phyloP scores from a whole-genome alignment of 495 filamentous ascomycete species.

The Penicillium angulare region DNA sequence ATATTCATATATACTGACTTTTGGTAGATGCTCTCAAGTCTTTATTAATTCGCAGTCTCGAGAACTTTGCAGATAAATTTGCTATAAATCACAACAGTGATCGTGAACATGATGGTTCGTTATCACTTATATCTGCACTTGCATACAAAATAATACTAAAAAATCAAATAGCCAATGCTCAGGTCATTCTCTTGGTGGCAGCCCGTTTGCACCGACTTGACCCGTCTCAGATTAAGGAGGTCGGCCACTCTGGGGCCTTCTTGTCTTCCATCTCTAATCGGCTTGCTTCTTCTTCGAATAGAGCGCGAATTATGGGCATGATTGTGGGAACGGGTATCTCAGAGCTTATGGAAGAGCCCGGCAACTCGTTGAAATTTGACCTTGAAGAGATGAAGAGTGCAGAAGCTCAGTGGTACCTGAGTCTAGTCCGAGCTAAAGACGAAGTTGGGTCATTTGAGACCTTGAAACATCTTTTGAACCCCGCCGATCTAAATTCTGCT shows the following conservation, averaged over 20 bases:
- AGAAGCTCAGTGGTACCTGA: slow-evolving; percentile 77
- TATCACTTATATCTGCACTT: too few relatives aligned
- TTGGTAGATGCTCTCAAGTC: slow-evolving; percentile 47
- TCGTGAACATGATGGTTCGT: slow-evolving; percentile 79
- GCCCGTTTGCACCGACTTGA: slow-evolving; percentile 69
- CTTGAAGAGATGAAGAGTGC: slow-evolving; percentile 70
- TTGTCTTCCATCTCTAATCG: slow-evolving; percentile 82
- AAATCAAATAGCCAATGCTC: slow-evolving; percentile 76
- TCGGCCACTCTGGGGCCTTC: slow-evolving; percentile 69
- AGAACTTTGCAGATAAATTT: slow-evolving; percentile 78
- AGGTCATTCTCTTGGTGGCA: slow-evolving; percentile 73
- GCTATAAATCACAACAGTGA: slow-evolving; percentile 82
- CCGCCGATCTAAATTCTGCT: not conserved
- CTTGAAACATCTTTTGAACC: slow-evolving; percentile 28
- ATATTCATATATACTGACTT: slow-evolving; percentile 8
- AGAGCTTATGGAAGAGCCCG: slow-evolving; percentile 71
- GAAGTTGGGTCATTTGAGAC: slow-evolving; percentile 56
- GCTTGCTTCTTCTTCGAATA: slow-evolving; percentile 69
- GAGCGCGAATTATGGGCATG: slow-evolving; percentile 86
- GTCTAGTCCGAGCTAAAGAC: slow-evolving; percentile 62
- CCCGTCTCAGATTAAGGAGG: slow-evolving; percentile 56
- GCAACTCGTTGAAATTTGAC: slow-evolving; percentile 76
- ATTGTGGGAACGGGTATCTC: slow-evolving; percentile 81
- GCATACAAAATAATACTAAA: slow-evolving; percentile 32
- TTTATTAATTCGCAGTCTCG: slow-evolving; percentile 64